A percentile compares a stretch with the other conserved stretches of the same genome.
These are phyloP conservation scores for Phytophthora fragariae DNA, from an alignment of 352 stramenopile species.

Conservation along the genomic window DNA sequence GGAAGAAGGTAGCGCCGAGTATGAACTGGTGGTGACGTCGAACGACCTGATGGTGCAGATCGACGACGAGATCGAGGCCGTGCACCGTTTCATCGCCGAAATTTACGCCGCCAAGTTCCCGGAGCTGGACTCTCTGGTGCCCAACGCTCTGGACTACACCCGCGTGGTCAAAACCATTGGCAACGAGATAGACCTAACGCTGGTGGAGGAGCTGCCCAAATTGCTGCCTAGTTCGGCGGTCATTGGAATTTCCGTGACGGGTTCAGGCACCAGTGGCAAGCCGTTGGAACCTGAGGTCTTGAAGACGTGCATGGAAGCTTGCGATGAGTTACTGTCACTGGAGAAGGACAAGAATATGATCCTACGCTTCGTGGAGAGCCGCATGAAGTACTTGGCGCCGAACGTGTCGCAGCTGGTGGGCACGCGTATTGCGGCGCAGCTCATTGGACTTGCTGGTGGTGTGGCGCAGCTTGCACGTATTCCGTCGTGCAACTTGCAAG, in stretches of 20 bases:
- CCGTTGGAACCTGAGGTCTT: constrained; percentile 78
- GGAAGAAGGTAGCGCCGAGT: constrained; percentile 74
- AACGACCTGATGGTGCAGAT: constrained; percentile 95
- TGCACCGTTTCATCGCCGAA: constrained; percentile 93
- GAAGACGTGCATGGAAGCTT: constrained; percentile 74
- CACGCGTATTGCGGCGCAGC: constrained; percentile 93
- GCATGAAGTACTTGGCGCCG: constrained; percentile 94
- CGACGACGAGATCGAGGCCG: constrained; percentile 92
- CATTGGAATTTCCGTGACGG: constrained; percentile 95
- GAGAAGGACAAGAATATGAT: constrained; percentile 89
- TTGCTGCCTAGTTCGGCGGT: constrained; percentile 93
- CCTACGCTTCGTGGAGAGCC: constrained; percentile 92
- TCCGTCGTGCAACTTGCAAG: constrained; percentile 97
- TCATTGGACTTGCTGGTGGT: constrained; percentile 96
- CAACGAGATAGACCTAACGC: constrained; percentile 95
- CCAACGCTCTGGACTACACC: constrained; percentile 93
- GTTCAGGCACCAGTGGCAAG: constrained; percentile 91
- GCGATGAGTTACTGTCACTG: constrained; percentile 90
- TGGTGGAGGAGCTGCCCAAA: constrained; percentile 86
- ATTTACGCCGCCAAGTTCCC: constrained; percentile 95
- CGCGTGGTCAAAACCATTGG: constrained; percentile 92
- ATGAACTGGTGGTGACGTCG: constrained; percentile 88
- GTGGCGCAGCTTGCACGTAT: constrained; percentile 95
- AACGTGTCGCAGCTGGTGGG: constrained; percentile 96
- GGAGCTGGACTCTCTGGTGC: constrained; percentile 94